phyloP scores from a whole-genome alignment of 106 monocot species.

The Xerophyta viscosa region DNA sequence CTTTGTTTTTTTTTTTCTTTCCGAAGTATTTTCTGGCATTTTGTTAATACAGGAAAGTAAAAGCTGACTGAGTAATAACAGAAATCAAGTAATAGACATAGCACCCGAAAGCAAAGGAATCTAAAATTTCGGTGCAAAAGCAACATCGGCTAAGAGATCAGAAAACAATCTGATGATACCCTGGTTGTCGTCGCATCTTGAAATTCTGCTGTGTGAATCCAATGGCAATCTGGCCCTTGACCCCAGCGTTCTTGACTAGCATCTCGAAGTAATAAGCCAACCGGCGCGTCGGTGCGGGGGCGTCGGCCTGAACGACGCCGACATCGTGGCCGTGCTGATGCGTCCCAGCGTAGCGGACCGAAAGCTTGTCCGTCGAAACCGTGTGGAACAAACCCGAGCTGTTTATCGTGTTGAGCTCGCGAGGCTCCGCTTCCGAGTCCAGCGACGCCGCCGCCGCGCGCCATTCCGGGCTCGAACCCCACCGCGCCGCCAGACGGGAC shows the following conservation, averaged over 20 bases:
- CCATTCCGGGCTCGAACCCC: slow-evolving; percentile 45
- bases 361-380: slow-evolving; percentile 83
- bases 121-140: too few relatives aligned
- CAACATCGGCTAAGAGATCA: too few relatives aligned
- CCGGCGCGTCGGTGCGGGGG: slow-evolving; percentile 59
- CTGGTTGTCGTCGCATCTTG: slow-evolving; percentile 83
- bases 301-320: slow-evolving; percentile 75
- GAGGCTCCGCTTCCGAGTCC: slow-evolving; percentile 48
- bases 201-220: slow-evolving; percentile 63
- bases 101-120: too few relatives aligned
- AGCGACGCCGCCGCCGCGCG: slow-evolving; percentile 16
- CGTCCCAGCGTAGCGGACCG: slow-evolving; percentile 50
- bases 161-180: too few relatives aligned
- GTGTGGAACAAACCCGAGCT: slow-evolving; percentile 74
- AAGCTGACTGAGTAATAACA: too few relatives aligned
- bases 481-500: slow-evolving; percentile 39
- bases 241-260: slow-evolving; percentile 71
- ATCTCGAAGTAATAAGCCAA: slow-evolving; percentile 88
- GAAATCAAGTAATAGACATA: too few relatives aligned
- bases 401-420: slow-evolving; percentile 84
- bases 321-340: slow-evolving; percentile 75
- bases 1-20: too few relatives aligned
- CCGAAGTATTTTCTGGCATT: too few relatives aligned
- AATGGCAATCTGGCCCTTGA: slow-evolving; percentile 65
- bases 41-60: too few relatives aligned